Percentiles rank a stretch among this genome's conserved stretches.
phyloP scores from a whole-genome alignment of 768 basidiomycete genomes.

The Cubamyces sp. region DNA sequence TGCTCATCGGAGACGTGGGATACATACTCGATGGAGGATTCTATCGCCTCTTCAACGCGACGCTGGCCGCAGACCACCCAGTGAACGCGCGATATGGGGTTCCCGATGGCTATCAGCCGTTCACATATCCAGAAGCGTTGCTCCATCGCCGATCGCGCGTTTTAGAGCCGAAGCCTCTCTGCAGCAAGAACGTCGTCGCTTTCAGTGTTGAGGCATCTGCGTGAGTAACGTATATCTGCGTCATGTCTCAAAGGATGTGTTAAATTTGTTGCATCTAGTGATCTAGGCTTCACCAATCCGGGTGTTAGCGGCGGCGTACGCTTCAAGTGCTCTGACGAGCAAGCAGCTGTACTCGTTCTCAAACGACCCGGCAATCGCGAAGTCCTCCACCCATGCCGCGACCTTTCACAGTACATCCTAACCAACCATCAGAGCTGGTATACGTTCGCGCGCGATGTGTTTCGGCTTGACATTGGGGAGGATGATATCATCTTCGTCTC shows the following conservation, averaged over 20 bases:
- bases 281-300: too few relatives aligned
- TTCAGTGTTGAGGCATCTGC: neutral
- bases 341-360: slow-evolving; percentile 20
- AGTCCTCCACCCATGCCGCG: slow-evolving; percentile 3
- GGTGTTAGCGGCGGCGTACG: neutral
- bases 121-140: neutral
- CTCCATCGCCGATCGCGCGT: neutral
- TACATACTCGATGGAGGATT: slow-evolving; percentile 24
- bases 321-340: slow-evolving; percentile 13
- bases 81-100: slow-evolving; percentile 8
- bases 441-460: slow-evolving; percentile 9
- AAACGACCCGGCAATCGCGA: neutral
- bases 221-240: neutral
- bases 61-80: slow-evolving; percentile 6
- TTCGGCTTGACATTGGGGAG: slow-evolving; percentile 1
- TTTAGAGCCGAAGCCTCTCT: neutral
- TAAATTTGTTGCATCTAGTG: too few relatives aligned
- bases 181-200: slow-evolving; percentile 8
- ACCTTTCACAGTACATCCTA: slow-evolving; percentile 13
- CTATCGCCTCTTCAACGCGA: slow-evolving; percentile 29
- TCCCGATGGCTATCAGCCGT: slow-evolving; percentile 14
- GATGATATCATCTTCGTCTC: slow-evolving; percentile 19
- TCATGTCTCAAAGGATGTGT: too few relatives aligned
- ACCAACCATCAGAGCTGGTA: slow-evolving; percentile 15
- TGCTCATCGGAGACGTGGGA: slow-evolving; percentile 29